phyloP scores from a whole-genome alignment of 176 grass and related monocot genomes.

The Cenchrus fungigraminus region DNA sequence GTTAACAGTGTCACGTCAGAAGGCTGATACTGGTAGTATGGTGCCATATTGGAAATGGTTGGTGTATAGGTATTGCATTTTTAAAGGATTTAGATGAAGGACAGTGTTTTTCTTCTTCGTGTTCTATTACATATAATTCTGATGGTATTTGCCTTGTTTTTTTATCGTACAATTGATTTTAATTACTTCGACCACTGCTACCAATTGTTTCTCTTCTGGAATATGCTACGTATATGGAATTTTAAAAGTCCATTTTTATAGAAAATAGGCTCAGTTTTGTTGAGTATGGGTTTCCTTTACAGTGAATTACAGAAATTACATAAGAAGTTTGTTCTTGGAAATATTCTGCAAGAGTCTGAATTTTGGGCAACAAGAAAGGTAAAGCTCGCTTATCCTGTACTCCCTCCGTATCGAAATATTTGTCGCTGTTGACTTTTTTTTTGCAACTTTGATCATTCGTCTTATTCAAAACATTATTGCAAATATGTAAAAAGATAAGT shows the following conservation, averaged over 20 bases:
- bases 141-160: neutral
- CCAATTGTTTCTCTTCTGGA: neutral
- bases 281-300: conserved; percentile 40
- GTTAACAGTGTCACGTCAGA: neutral
- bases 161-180: neutral
- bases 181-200: neutral
- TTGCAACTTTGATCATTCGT: no score
- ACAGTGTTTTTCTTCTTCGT: neutral
- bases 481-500: no score
- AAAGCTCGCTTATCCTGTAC: conserved; percentile 22
- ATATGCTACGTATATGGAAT: conserved; percentile 4
- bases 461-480: no score
- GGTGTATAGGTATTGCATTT: neutral
- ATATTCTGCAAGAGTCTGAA: conserved; percentile 82
- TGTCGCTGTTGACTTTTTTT: no score
- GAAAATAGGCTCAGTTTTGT: neutral
- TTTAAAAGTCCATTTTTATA: conserved; percentile 4
- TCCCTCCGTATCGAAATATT: no score
- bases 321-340: conserved; percentile 88
- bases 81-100: conserved; percentile 23
- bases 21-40: conserved; percentile 18
- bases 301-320: conserved; percentile 95
- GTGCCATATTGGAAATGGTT: conserved; percentile 23
- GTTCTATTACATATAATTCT: conserved; percentile 14
- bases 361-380: conserved; percentile 99